These are phyloP conservation scores for Talaromyces amestolkiae DNA, from an alignment of 2,329 filamentous ascomycete genomes.

Conservation along the genomic window DNA sequence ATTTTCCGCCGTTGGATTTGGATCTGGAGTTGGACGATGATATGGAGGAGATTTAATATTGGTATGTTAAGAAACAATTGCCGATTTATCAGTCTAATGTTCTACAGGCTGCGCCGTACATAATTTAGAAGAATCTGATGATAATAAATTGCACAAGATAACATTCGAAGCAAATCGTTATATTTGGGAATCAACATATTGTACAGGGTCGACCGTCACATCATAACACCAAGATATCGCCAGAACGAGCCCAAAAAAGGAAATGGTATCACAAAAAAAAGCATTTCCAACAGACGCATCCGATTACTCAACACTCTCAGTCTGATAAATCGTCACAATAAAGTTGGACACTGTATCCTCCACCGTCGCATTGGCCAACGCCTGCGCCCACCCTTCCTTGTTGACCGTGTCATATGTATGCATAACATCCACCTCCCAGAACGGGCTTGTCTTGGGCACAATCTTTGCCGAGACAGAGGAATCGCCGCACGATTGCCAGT, in stretches of 20 bases:
- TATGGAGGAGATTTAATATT: conserved; percentile 53
- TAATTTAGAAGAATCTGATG: neutral
- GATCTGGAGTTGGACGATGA: conserved; percentile 55
- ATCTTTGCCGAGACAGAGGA: conserved; percentile 15
- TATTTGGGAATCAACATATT: neutral
- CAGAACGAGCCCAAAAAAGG: neutral
- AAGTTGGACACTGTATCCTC: conserved; percentile 2
- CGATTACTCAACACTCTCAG: conserved; percentile 1
- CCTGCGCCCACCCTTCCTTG: conserved; percentile 5
- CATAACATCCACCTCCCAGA: conserved; percentile 19
- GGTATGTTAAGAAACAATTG: neutral
- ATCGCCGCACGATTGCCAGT: conserved; percentile 28
- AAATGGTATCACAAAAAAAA: neutral
- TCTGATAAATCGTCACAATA: conserved; percentile 18
- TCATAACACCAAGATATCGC: neutral
- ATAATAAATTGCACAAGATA: neutral
- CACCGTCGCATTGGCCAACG: conserved; percentile 16
- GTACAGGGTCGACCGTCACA: neutral
- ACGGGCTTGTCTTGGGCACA: conserved; percentile 11
- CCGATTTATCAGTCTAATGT: neutral
- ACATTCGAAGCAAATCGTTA: neutral
- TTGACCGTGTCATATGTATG: conserved; percentile 15
- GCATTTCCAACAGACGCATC: neutral
- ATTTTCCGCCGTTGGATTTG: conserved; percentile 52
- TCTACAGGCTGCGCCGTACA: neutral